These are phyloP conservation scores for Zygosaccharomyces siamensis DNA, from an alignment of 805 yeast species.

Conservation along the genomic window DNA sequence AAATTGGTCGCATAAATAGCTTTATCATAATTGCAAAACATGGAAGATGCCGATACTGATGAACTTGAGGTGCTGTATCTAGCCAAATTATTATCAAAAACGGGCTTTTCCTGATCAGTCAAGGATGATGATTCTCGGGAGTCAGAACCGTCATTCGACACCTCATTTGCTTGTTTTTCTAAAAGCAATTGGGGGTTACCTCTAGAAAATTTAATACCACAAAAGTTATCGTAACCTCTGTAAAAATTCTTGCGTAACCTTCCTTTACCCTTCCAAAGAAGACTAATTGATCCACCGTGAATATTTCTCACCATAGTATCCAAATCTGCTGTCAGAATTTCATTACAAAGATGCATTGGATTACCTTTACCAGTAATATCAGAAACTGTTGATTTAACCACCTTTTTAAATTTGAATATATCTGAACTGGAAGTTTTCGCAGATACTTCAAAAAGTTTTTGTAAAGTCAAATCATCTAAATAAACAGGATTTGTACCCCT, in stretches of 20 bases:
- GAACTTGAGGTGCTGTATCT: slow-evolving; percentile 21
- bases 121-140: slow-evolving; percentile 10
- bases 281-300: slow-evolving; percentile 36
- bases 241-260: slow-evolving; percentile 30
- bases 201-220: slow-evolving; percentile 15
- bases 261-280: slow-evolving; percentile 52
- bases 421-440: slow-evolving; percentile 42
- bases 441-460: slow-evolving; percentile 44
- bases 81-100: slow-evolving; percentile 11
- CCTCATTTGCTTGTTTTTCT: slow-evolving; percentile 15
- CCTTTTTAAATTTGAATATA: slow-evolving; percentile 52
- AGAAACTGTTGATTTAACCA: slow-evolving; percentile 67
- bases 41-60: slow-evolving; percentile 22
- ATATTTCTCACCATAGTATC: slow-evolving; percentile 30
- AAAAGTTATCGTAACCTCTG: slow-evolving; percentile 15
- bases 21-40: slow-evolving; percentile 27
- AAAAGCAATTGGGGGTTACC: slow-evolving; percentile 25
- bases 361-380: slow-evolving; percentile 48
- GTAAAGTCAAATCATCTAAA: slow-evolving; percentile 54
- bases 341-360: slow-evolving; percentile 35
- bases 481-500: slow-evolving; percentile 41
- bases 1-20: slow-evolving; percentile 16
- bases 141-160: slow-evolving; percentile 8
- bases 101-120: slow-evolving; percentile 12
- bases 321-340: slow-evolving; percentile 39